phyloP scores from a whole-genome alignment of 345 rosid species.

The Brassica incana region DNA sequence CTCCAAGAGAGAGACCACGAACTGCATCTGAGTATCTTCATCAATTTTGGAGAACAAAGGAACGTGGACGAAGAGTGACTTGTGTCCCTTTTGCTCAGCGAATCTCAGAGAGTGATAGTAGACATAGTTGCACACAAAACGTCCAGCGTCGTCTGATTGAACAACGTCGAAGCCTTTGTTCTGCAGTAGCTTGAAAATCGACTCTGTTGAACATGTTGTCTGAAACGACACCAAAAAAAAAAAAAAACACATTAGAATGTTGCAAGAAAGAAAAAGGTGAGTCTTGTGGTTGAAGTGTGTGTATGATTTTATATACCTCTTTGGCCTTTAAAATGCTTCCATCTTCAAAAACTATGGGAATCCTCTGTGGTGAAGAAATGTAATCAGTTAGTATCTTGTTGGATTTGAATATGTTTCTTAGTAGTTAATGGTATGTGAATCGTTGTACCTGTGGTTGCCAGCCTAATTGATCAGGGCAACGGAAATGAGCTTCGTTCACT shows the following conservation, averaged over 20 bases:
- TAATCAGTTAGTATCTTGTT: not conserved
- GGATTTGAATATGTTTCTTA: not conserved
- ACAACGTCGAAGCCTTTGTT: slow-evolving; percentile 48
- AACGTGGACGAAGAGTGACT: slow-evolving; percentile 72
- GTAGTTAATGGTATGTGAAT: not conserved
- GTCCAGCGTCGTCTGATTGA: slow-evolving; percentile 69
- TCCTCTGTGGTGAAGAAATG: slow-evolving; percentile 42
- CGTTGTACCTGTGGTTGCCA: slow-evolving; percentile 74
- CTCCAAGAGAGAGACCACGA: slow-evolving; percentile 58
- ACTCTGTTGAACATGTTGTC: slow-evolving; percentile 57
- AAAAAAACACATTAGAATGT: slow-evolving; percentile 8
- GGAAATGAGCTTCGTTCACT: slow-evolving; percentile 77
- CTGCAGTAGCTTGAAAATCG: slow-evolving; percentile 48
- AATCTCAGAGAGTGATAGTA: slow-evolving; percentile 73
- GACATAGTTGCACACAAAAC: slow-evolving; percentile 74
- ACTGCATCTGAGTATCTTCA: slow-evolving; percentile 72
- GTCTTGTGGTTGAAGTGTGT: not conserved
- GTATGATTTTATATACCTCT: slow-evolving; percentile 51
- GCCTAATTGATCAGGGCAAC: slow-evolving; percentile 77
- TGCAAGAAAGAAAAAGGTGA: not conserved
- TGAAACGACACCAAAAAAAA: slow-evolving; percentile 25
- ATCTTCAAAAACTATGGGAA: slow-evolving; percentile 55
- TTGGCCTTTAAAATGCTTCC: slow-evolving; percentile 52
- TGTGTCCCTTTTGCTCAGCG: slow-evolving; percentile 68
- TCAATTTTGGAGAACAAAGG: slow-evolving; percentile 66